Base-by-base conservation (phyloP, 768 basidiomycete species). In the Neoboletus magnificus region DNA sequence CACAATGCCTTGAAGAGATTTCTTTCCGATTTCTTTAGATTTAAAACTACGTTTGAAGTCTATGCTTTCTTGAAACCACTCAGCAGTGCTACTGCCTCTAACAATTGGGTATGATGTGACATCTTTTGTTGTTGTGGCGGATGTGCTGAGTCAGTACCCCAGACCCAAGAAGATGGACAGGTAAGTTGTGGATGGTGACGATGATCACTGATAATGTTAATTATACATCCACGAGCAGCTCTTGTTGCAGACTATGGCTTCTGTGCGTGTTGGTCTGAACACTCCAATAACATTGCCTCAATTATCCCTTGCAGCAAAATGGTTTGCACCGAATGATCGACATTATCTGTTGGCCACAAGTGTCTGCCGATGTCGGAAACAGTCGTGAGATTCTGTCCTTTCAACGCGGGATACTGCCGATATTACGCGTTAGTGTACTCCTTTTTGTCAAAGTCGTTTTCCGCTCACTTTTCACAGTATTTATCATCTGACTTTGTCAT, bases 401-500 rank as follows among this genome's bases (percentile, higher is more conserved):
- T 54, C 83, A 87, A 57, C 69, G 77, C 27, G 84, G 80, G 0
- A 76, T 79, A 57, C 59, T 86, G 7, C 81, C 80, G 0, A 57
- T 87, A 18, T 66, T 87, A n/a, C 70, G 77, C 33, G 85, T 84
- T 55, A 40, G 68, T 56, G 9, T 5, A 18, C 16, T 8, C 11
- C 18, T 30, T 27, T 7, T 39, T 29, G 20, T 35, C 1, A 18
- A 10, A 4, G 4, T 30, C 5, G 23, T 12, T 18, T n/a, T 18
- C 1, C 2, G 9, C 51, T 60, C 49, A 60, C 51, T 5, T 50
- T 16, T 39, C 41, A 18, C 42, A 86, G 83, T 85, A 84, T 63
- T 66, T 83, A 39, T 77, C 85, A 0, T 85, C 85, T 10, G 79
- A 82, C 20, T 78, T 79, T 46, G 77, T 87, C 8, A 62, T 85